Base-by-base conservation (phyloP, 139 green algal genomes). In the Micractinium sp. region DNA sequence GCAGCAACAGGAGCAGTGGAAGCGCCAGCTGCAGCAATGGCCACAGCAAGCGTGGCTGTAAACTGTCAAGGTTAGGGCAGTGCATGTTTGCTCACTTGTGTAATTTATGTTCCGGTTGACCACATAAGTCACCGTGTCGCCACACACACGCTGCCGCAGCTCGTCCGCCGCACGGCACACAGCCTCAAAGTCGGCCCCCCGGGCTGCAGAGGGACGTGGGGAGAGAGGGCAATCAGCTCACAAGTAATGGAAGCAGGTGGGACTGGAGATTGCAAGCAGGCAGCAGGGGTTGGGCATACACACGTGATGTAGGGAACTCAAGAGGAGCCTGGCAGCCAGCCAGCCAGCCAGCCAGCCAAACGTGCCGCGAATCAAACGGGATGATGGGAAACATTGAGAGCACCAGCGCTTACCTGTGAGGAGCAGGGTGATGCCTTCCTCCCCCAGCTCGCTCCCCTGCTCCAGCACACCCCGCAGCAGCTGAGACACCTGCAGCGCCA, bases 81-180 rank as follows among this genome's bases (percentile, higher is more conserved):
- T 56, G 9, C 47, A 56, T 56, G n/a, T n/a, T n/a, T n/a, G n/a
- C n/a, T n/a, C n/a, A 56, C 47, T 93, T 35, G 96, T 99, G 94
- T 99, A 98, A 92, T 99, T 99, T 89, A 98, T 98, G 94, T 98
- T 98, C 33, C 96, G 92, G 88, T 96, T 97, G 29, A 97, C 94
- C 0, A 97, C 95, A 87, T 96, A 98, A 0, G 91, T 94, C 19
- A 97, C 95, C 3, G 73, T 74, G 75, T 97, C 93, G 33, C 96
- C 96, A 87, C 90, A 95, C 56, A 96, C 88, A 0, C 60, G 19
- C 14, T 25, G 29, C 41, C 96, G 87, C 90, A 98, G 85, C 53
- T 35, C 36, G 77, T 98, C 95, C 18, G 96, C 96, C 0, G 93
- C 94, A 2, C 38, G 19, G 53, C 92, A 91, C 5, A 98, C 92